phyloP scores from a whole-genome alignment of 2,329 filamentous ascomycete species.

The Arthrobotrys sinensis region DNA sequence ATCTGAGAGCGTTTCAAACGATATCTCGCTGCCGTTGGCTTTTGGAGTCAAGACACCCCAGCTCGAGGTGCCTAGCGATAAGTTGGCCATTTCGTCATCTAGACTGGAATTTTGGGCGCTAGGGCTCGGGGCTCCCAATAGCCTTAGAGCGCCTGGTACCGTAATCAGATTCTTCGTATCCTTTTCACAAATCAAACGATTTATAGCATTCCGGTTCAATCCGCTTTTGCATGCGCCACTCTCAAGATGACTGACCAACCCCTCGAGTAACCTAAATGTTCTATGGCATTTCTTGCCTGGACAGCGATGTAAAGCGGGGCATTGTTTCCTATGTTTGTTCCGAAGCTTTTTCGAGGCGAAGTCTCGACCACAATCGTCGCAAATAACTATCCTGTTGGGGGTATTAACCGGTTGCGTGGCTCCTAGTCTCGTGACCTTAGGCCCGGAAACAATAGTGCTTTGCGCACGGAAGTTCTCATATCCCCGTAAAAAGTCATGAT shows the following conservation, averaged over 20 bases:
- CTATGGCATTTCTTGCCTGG: background rate
- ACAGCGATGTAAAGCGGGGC: slow-evolving; percentile 6
- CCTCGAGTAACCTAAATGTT: slow-evolving; percentile 5
- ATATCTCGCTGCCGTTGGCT: too few species aligned
- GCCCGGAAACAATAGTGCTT: too few species aligned
- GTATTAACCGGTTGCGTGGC: too few species aligned
- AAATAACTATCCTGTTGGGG: too few species aligned
- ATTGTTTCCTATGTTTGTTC: slow-evolving; percentile 7
- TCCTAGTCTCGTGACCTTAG: too few species aligned
- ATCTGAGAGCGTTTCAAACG: too few species aligned
- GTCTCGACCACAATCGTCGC: slow-evolving; percentile 10
- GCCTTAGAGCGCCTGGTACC: slow-evolving; percentile 5
- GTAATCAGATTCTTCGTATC: slow-evolving; percentile 16
- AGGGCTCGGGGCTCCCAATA: too few species aligned
- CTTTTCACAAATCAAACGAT: slow-evolving; percentile 16
- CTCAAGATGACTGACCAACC: slow-evolving; percentile 13
- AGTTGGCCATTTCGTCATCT: too few species aligned
- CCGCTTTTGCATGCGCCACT: slow-evolving; percentile 3
- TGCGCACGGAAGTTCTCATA: background rate
- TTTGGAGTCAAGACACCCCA: too few species aligned
- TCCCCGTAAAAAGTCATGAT: background rate
- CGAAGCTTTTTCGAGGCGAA: slow-evolving; percentile 8
- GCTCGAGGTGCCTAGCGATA: too few species aligned
- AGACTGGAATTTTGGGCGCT: too few species aligned
- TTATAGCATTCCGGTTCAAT: slow-evolving; percentile 2